Percentiles rank a stretch among this genome's conserved stretches.
Conservation (phyloP, 1,284 basidiomycete genomes). For the Coniophora puteana region DNA sequence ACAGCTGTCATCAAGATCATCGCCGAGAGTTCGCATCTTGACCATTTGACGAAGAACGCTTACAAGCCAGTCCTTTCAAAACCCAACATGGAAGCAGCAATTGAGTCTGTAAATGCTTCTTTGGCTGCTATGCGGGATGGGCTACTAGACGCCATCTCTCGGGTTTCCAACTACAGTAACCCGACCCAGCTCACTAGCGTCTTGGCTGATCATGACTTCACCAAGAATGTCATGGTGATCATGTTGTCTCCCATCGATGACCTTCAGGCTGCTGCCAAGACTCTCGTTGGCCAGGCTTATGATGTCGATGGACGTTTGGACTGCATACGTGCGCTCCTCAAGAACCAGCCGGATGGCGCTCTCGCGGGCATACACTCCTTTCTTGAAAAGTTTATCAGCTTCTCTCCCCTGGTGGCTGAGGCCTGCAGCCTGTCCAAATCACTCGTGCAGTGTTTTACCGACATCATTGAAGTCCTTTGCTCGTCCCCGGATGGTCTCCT, state of each 20-base stretch:
- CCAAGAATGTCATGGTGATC: conserved; percentile 57
- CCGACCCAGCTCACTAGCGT: conserved; percentile 48
- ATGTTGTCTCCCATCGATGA: conserved; percentile 79
- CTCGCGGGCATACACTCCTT: conserved; percentile 69
- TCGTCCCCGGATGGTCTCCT: conserved; percentile 68
- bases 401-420: conserved; percentile 69
- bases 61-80: conserved; percentile 39
- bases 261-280: conserved; percentile 71
- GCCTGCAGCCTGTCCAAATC: conserved; percentile 84
- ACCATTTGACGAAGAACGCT: conserved; percentile 50
- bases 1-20: conserved; percentile 54
- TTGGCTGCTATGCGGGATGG: conserved; percentile 55
- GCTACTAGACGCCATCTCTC: conserved; percentile 59
- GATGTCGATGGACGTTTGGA: conserved; percentile 84
- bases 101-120: conserved; percentile 56
- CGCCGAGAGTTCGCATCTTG: conserved; percentile 62
- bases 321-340: conserved; percentile 76
- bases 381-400: conserved; percentile 61
- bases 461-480: conserved; percentile 86
- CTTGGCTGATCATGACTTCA: conserved; percentile 47
- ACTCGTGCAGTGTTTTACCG: conserved; percentile 87
- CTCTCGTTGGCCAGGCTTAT: conserved; percentile 75
- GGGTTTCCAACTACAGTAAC: conserved; percentile 56
- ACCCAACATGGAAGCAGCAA: conserved; percentile 26
- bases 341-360: conserved; percentile 57